Conservation (phyloP, 2,329 filamentous ascomycete species). For the Penicillium sp. region DNA sequence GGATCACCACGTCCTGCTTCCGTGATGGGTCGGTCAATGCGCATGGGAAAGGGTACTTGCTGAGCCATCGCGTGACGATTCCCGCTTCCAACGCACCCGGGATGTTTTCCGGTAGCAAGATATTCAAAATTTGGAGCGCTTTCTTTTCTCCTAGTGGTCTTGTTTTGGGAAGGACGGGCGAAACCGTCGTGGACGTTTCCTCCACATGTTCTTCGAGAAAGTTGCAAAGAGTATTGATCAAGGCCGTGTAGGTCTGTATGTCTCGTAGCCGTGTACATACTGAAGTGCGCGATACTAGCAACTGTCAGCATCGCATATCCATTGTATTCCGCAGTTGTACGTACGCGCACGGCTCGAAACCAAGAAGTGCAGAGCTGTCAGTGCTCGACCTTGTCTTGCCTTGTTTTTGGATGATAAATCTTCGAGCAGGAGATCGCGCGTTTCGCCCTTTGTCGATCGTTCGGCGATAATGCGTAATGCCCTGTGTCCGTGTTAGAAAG, state of each 20-base stretch:
- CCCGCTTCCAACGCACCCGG: conserved; percentile 54
- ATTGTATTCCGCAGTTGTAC: conserved; percentile 5
- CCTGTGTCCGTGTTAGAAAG: conserved; percentile 37
- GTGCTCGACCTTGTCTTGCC: conserved; percentile 35
- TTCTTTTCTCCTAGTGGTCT: conserved; percentile 41
- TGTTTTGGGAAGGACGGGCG: conserved; percentile 37
- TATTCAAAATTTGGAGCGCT: conserved; percentile 52
- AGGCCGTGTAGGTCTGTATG: conserved; percentile 33
- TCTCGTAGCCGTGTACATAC: conserved; percentile 34
- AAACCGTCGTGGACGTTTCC: conserved; percentile 31
- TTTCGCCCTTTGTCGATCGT: conserved; percentile 38
- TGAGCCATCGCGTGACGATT: conserved; percentile 69
- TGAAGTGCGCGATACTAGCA: conserved; percentile 34
- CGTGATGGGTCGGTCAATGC: conserved; percentile 46
- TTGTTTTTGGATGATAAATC: conserved; percentile 40
- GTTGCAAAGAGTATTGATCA: conserved; percentile 41
- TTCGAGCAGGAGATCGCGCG: conserved; percentile 37
- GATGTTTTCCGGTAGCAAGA: conserved; percentile 55
- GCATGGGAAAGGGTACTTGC: conserved; percentile 63
- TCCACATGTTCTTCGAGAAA: conserved; percentile 37
- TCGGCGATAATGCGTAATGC: conserved; percentile 45
- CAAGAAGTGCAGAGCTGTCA: conserved; percentile 43
- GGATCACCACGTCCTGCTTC: conserved; percentile 36
- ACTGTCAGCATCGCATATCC: conserved; percentile 2
- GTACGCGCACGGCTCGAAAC: conserved; percentile 37